Evolutionary conservation across 305 asterid genomes (phyloP).

Genomic region (Solanum chacoense): DNA sequence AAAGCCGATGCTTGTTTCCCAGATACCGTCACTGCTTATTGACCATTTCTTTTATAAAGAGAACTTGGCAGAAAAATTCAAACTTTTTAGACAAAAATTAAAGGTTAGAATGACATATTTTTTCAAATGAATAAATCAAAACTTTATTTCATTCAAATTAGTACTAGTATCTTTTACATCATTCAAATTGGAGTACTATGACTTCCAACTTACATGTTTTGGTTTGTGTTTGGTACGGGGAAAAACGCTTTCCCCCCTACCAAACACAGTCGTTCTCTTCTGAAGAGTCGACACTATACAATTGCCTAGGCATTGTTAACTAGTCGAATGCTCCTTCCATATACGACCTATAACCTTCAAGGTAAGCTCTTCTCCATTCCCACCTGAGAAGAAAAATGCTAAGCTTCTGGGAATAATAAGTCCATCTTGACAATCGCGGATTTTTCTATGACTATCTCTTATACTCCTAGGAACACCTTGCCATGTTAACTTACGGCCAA

Average conservation of each 20-base stretch:
- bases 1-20: too few relatives aligned
- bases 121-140: background rate
- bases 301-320: conserved; percentile 5
- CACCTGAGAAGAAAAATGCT: conserved; percentile 69
- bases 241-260: background rate
- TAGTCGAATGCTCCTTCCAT: conserved; percentile 38
- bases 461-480: conserved; percentile 89
- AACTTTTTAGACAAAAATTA: background rate
- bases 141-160: background rate
- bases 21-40: background rate
- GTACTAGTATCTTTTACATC: background rate
- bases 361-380: conserved; percentile 52
- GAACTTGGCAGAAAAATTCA: background rate
- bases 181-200: background rate
- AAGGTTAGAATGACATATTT: background rate
- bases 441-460: conserved; percentile 59
- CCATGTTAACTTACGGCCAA: conserved; percentile 67
- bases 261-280: background rate
- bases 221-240: background rate
- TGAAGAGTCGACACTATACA: conserved; percentile 14
- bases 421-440: conserved; percentile 76
- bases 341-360: conserved; percentile 67
- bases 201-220: background rate
- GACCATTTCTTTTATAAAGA: background rate
- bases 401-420: conserved; percentile 56